Conservation (phyloP, 148 eudicot genomes). For the Hydrangea macrophylla region DNA sequence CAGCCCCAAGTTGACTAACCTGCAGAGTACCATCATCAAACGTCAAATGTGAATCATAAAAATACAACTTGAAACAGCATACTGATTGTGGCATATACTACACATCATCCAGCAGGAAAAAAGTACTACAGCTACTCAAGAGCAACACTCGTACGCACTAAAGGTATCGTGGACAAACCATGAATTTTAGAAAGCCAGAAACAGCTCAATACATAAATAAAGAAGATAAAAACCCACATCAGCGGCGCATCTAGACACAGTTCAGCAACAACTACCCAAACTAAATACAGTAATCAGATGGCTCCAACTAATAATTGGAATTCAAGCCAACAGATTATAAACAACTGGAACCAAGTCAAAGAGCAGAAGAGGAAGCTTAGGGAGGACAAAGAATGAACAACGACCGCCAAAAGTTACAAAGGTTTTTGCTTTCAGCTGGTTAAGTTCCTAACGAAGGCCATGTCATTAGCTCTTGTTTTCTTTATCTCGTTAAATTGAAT, state of each 20-base stretch:
- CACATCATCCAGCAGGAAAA: neutral
- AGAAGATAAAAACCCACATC: neutral
- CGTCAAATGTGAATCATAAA: conserved; percentile 2
- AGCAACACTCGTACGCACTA: neutral
- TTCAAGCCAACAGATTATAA: neutral
- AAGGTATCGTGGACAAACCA: neutral
- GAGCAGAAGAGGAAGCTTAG: neutral
- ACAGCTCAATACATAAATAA: too few relatives aligned
- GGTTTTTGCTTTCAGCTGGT: neutral
- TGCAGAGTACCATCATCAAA: conserved; percentile 29
- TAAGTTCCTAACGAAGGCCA: neutral
- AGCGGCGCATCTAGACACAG: neutral
- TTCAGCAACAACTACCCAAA: neutral
- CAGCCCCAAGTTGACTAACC: conserved; percentile 95
- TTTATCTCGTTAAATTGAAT: neutral
- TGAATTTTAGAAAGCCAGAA: neutral
- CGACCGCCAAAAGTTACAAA: neutral
- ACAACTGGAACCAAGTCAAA: neutral
- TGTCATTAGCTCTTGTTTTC: neutral
- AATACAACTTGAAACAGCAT: neutral
- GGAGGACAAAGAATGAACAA: neutral
- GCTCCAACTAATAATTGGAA: too few relatives aligned
- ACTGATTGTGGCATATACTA: neutral
- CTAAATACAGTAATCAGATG: neutral
- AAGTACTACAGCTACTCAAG: neutral